Base-by-base conservation (phyloP, 1,139 yeast species). In the Candida sp. region DNA sequence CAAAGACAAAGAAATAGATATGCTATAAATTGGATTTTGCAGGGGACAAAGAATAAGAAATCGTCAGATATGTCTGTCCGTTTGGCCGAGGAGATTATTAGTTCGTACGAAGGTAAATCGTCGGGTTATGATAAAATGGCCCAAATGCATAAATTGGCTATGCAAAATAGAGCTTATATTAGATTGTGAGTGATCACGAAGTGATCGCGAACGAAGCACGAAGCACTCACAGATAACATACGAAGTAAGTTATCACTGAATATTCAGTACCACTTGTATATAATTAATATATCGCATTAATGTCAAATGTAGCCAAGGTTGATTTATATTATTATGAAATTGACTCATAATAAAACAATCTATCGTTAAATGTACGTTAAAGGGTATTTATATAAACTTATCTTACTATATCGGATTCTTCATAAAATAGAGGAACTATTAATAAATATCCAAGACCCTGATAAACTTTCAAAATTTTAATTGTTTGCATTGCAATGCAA, bases 21-120 rank as follows among this genome's bases (percentile, higher is more conserved):
- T 57, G 97, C 98, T 2, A 87, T 95, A 73, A 67, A 73, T 49
- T 93, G 98, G 98, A 85, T 93, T 41, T 68, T 90, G 45, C 96
- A 89, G 47, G 90, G 95, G 21, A 81, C 95, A 23, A 76, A 81
- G 45, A 84, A 84, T 61, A 84, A 95, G 63, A 84, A 82, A 43
- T 82, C 93, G 21, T 80, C 82, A 47, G 95, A 87, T 57, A 86
- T 86, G 57, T 75, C 95, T 1, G 97, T 93, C 27, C 79, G 98
- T 58, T 75, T 93, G 47, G 93, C 93, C 30, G 98, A 93, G 66
- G 98, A 93, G 64, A 79, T 93, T 48, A 64, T 89, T 37, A 73
- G 86, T 43, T 95, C 95, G 27, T 75, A 75, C 54, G 82, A 80
- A 55, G 97, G 97, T 43, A 82, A 81, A 60, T 82, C 95, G 38